Base-by-base conservation (phyloP, 768 basidiomycete species). In the Scleroderma citrinum region DNA sequence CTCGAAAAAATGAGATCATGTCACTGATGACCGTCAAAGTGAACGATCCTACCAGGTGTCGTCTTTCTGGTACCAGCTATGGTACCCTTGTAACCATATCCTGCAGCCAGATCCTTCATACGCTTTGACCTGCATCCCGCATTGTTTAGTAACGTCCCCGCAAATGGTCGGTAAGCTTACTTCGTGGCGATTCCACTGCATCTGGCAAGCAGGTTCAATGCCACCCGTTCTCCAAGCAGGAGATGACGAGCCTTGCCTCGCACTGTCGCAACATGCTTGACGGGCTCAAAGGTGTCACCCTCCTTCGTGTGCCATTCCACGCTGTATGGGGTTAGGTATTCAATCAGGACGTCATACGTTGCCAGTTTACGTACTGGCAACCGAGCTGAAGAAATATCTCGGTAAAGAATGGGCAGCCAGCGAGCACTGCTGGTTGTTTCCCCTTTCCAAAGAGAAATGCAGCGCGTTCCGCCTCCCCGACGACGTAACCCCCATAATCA, bases 41-140 rank as follows among this genome's bases (percentile, higher is more conserved):
- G 10, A 19, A 3, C 8, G 30, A 10, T 19, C 41, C 43, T 55
- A 78, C 87, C 92, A 29, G 95, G 95, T 1, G 95, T 98, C 1
- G 95, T 99, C 75, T 99, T 99, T 51, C 95, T 76, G 21, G 95
- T 99, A 13, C 95, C 95, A 17, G 95, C 95, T 49, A 99, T 79
- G 54, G 85, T 81, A 5, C 95, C 95, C 46, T 80, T 76, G 72
- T 84, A 98, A 0, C 92, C 93, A 52, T 79, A 81, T 14, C 76
- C 74, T 48, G 77, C 68, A 2, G 94, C 93, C 16, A 90, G 74
- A 59, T 90, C 86, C 57, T 85, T 82, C 63, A 94, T 80, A 46
- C 69, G 74, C 60, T 85, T 85, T 24, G 95, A 97, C 64, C 94
- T 97, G 55, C 20, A 32, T 26, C 49, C 11, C 32, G 40, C 39